These are phyloP conservation scores for Tetrapyrgos nigripes DNA, from an alignment of 1,284 basidiomycete genomes.

Conservation along the genomic window DNA sequence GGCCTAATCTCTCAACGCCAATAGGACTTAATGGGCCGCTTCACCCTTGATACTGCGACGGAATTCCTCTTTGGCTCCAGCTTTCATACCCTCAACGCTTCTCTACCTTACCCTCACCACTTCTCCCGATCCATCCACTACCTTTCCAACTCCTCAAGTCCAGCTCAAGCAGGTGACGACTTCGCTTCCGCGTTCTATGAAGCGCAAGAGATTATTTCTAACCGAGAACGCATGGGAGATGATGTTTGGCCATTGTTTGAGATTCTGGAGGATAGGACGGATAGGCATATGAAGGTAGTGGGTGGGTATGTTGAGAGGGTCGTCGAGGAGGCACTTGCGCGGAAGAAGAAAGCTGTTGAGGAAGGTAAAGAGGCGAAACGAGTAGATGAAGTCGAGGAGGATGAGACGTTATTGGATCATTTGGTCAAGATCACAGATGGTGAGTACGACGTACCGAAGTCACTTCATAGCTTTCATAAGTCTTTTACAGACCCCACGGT, in stretches of 20 bases:
- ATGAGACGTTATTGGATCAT: constrained; percentile 47
- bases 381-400: constrained; percentile 38
- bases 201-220: constrained; percentile 33
- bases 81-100: constrained; percentile 41
- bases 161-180: constrained; percentile 34
- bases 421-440: constrained; percentile 42
- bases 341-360: constrained; percentile 29
- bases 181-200: constrained; percentile 37
- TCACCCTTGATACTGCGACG: constrained; percentile 53
- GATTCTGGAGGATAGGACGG: constrained; percentile 41
- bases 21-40: constrained; percentile 47
- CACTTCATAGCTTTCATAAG: too few species aligned
- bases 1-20: neutral
- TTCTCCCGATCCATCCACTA: constrained; percentile 17
- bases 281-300: constrained; percentile 37
- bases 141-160: neutral
- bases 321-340: constrained; percentile 34
- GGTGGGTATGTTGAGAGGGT: constrained; percentile 44
- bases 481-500: constrained; percentile 33
- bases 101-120: constrained; percentile 40
- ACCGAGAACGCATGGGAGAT: constrained; percentile 32
- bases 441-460: constrained; percentile 16
- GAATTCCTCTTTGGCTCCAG: constrained; percentile 48
- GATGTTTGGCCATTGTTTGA: constrained; percentile 46
- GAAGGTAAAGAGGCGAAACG: constrained; percentile 17